A percentile compares a stretch with the other conserved stretches of the same genome.
phyloP scores from a whole-genome alignment of 2,329 filamentous ascomycete genomes.

The Fusarium neocosmosporiellum region DNA sequence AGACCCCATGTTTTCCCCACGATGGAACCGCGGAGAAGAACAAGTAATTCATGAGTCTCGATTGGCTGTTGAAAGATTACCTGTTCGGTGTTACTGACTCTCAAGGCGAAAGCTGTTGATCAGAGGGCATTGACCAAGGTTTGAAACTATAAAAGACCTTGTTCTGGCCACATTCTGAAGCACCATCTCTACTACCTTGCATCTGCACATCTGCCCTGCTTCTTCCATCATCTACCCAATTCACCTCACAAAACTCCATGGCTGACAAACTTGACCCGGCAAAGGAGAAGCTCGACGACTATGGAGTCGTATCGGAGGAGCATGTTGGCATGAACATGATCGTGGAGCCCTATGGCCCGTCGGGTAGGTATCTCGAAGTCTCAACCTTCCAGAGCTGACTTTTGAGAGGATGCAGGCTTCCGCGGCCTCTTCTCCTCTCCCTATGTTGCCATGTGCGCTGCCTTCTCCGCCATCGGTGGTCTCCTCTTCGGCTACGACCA shows the following conservation, averaged over 20 bases:
- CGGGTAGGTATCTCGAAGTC: not conserved
- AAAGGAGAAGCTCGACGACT: slow-evolving; percentile 13
- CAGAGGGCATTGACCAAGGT: not conserved
- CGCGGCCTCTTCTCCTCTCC: slow-evolving; percentile 46
- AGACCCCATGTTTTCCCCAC: slow-evolving; percentile 9
- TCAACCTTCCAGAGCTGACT: not conserved
- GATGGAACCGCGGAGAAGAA: not conserved
- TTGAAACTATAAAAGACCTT: slow-evolving; percentile 2
- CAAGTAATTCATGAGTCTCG: not conserved
- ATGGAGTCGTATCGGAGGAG: not conserved
- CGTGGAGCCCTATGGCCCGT: slow-evolving; percentile 14
- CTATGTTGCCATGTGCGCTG: slow-evolving; percentile 48
- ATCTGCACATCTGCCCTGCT: not conserved
- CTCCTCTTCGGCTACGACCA: slow-evolving; percentile 55
- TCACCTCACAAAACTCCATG: not conserved
- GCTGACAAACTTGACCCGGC: not conserved
- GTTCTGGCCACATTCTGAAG: not conserved
- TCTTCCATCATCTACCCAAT: not conserved
- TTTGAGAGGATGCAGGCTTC: slow-evolving; percentile 42
- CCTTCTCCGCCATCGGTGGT: slow-evolving; percentile 52
- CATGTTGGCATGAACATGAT: slow-evolving; percentile 2
- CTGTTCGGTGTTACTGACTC: too few species aligned
- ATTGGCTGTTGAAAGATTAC: not conserved
- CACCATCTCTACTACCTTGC: not conserved
- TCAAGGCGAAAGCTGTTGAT: not conserved